These are phyloP conservation scores for Aspergillus sp. DNA, from an alignment of 2,329 filamentous ascomycete species.

Conservation along the genomic window DNA sequence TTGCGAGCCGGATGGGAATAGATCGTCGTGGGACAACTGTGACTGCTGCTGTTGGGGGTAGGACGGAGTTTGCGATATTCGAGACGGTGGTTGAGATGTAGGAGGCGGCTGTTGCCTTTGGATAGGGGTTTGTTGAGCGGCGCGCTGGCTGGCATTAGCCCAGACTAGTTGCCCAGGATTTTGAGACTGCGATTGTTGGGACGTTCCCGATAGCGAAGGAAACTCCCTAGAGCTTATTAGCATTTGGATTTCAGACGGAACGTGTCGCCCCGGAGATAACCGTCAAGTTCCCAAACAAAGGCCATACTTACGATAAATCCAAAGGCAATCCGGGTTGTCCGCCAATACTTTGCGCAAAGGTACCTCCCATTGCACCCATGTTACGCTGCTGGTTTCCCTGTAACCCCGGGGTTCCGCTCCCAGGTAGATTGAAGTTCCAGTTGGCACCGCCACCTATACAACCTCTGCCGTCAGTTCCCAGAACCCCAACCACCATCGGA, in stretches of 20 bases:
- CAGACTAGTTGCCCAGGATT: constrained; percentile 46
- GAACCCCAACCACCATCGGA: constrained; percentile 1
- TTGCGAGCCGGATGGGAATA: constrained; percentile 39
- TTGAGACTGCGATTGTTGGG: constrained; percentile 45
- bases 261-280: background rate
- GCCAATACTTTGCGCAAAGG: constrained; percentile 49
- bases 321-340: constrained; percentile 45
- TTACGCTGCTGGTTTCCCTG: constrained; percentile 42
- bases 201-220: constrained; percentile 49
- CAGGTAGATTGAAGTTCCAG: constrained; percentile 50
- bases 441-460: constrained; percentile 43
- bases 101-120: constrained; percentile 42
- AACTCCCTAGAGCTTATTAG: constrained; percentile 45
- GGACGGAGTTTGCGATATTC: constrained; percentile 30
- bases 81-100: constrained; percentile 33
- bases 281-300: constrained; percentile 1
- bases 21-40: constrained; percentile 40
- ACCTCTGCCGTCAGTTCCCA: constrained; percentile 15
- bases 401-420: constrained; percentile 44
- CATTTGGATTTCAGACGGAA: background rate
- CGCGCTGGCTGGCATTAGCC: constrained; percentile 49
- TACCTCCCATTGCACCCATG: constrained; percentile 40
- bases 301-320: constrained; percentile 46
- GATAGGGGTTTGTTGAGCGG: constrained; percentile 44
- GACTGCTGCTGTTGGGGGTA: constrained; percentile 35